phyloP scores from a whole-genome alignment of 345 rosid species.

The Camelina laxa region DNA sequence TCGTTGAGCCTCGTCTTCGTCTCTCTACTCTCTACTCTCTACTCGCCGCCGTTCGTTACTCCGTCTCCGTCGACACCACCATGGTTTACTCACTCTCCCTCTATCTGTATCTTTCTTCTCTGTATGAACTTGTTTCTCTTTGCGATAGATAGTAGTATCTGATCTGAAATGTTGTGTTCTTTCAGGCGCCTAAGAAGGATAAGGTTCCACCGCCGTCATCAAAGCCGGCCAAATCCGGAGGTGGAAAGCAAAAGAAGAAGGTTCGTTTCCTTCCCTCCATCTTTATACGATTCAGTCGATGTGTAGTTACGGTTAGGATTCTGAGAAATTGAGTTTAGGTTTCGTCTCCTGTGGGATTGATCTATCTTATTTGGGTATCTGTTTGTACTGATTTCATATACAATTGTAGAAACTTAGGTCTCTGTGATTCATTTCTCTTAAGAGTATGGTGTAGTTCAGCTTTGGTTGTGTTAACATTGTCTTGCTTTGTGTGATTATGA shows the following conservation, averaged over 20 bases:
- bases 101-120: not conserved
- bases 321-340: not conserved
- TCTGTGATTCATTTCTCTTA: not conserved
- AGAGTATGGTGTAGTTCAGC: not conserved
- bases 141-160: not conserved
- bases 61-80: slow-evolving; percentile 26
- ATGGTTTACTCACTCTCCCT: slow-evolving; percentile 30
- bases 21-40: not conserved
- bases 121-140: not conserved
- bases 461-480: not conserved
- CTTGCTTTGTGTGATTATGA: not conserved
- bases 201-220: slow-evolving; percentile 62
- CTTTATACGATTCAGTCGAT: not conserved
- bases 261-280: not conserved
- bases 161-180: not conserved
- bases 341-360: not conserved
- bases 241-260: slow-evolving; percentile 66
- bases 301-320: not conserved
- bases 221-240: slow-evolving; percentile 61
- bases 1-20: slow-evolving; percentile 10
- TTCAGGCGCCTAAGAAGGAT: slow-evolving; percentile 62
- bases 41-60: not conserved
- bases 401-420: not conserved
- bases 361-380: not conserved
- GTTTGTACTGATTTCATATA: not conserved